phyloP scores from a whole-genome alignment of 768 basidiomycete species.

The Rhodocollybia butyracea region DNA sequence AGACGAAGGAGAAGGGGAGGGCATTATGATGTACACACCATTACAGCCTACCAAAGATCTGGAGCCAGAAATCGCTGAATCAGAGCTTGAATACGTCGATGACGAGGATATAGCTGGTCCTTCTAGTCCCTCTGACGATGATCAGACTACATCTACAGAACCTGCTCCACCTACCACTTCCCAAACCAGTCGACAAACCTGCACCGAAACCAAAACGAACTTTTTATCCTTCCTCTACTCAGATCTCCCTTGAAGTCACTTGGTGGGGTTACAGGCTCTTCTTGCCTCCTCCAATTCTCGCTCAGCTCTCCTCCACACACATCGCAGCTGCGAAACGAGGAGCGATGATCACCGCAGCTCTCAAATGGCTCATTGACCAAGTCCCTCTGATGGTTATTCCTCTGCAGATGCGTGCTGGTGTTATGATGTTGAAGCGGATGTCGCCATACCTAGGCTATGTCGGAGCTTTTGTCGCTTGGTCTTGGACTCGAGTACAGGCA shows the following conservation, averaged over 20 bases:
- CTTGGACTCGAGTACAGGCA: slow-evolving; percentile 64
- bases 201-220: slow-evolving; percentile 27
- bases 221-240: slow-evolving; percentile 74
- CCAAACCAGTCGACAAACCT: slow-evolving; percentile 19
- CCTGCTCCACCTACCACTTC: slow-evolving; percentile 10
- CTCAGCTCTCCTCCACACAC: slow-evolving; percentile 55
- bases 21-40: slow-evolving; percentile 76
- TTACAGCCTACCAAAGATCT: slow-evolving; percentile 61
- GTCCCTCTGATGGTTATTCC: slow-evolving; percentile 62
- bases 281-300: slow-evolving; percentile 74
- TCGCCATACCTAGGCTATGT: slow-evolving; percentile 69
- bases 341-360: slow-evolving; percentile 69
- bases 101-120: slow-evolving; percentile 17
- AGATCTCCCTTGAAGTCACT: slow-evolving; percentile 68
- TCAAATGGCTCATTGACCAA: slow-evolving; percentile 67
- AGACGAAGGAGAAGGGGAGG: slow-evolving; percentile 42
- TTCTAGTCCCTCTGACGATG: no score
- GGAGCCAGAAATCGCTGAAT: slow-evolving; percentile 65
- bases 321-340: slow-evolving; percentile 71
- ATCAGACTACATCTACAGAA: no score
- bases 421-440: slow-evolving; percentile 57
- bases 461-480: slow-evolving; percentile 76
- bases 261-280: slow-evolving; percentile 84
- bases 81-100: slow-evolving; percentile 48
- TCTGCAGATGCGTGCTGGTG: slow-evolving; percentile 51